Base-by-base conservation (phyloP, 495 filamentous ascomycete genomes). In the Penicillium malachiteum region DNA sequence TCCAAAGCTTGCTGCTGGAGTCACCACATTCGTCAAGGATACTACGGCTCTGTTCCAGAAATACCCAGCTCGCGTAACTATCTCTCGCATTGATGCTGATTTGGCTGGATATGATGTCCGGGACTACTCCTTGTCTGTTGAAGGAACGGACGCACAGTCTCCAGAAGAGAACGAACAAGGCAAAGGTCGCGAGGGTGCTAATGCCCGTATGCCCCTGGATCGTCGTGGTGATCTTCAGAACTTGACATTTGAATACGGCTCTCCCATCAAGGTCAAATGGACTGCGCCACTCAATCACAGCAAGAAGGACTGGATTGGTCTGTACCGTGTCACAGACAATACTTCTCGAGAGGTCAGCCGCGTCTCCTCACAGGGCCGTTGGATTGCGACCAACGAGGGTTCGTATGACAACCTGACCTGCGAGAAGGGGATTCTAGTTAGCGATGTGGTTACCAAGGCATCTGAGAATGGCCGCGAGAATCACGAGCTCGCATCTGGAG, bases 261-360 rank as follows among this genome's bases (percentile, higher is more conserved):
- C 92, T 10, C 91, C 93, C 11, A 90, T 98, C 71, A 88, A 83
- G 60, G 89, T 98, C 59, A 87, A 83, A 62, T 98, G 94, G 94
- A 91, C 85, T 14, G 95, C 94, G 0, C 94, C 94, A 1, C 78
- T 87, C 49, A 92, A 92, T 64, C 94, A 97, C 73, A 87, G 86
- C 76, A 94, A 88, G 65, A 89, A 86, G 59, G 94, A 98, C 70
- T 98, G 94, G 94, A 84, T 98, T 48, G 93, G 92, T 16, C 77
- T 98, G 7, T 98, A 97, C 76, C 89, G 88, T 77, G 88, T 98
- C 17, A 91, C 89, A 4, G 95, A 97, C 69, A 97, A 97, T 65
- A 82, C 84, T 5, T 92, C 87, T 18, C 82, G 94, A 40, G 89
- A 96, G 42, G 74, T 87, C 21, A 94, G 93, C 21, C 83, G 87